A percentile compares a stretch with the other conserved stretches of the same genome.
Evolutionary conservation across 371 early-diverging fungal genomes (phyloP).

Genomic region (Rhizopus arrhizus): DNA sequence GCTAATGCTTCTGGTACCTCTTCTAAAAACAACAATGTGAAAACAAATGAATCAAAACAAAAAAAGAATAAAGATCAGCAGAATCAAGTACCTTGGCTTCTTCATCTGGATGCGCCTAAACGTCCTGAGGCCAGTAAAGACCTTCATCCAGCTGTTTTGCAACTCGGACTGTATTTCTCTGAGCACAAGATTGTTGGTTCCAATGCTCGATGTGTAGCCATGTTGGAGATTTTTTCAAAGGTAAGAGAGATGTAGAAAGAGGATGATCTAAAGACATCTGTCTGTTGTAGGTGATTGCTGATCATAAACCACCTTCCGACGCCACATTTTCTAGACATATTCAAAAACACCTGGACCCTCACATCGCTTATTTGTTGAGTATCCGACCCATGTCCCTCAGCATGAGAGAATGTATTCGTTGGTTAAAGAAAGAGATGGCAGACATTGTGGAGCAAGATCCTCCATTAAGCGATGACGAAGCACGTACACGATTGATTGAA

Average conservation of each 20-base stretch:
- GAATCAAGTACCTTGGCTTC: constrained; percentile 67
- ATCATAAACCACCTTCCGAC: constrained; percentile 88
- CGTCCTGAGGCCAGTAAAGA: constrained; percentile 59
- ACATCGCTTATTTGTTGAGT: constrained; percentile 85
- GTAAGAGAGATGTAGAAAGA: constrained; percentile 39
- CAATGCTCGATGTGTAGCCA: constrained; percentile 87
- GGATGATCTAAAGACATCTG: neutral
- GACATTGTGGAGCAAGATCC: constrained; percentile 60
- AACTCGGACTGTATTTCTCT: constrained; percentile 84
- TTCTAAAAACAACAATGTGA: constrained; percentile 14
- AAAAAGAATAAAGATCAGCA: constrained; percentile 43
- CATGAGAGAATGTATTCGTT: constrained; percentile 94
- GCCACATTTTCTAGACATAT: constrained; percentile 84
- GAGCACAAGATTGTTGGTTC: constrained; percentile 87
- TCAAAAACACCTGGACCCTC: constrained; percentile 80
- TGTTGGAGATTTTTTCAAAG: constrained; percentile 82
- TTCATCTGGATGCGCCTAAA: constrained; percentile 69
- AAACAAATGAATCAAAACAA: constrained; percentile 29
- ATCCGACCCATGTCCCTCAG: constrained; percentile 86
- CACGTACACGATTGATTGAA: constrained; percentile 59
- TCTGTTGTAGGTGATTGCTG: constrained; percentile 77
- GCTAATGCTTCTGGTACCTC: neutral
- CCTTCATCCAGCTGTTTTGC: constrained; percentile 88
- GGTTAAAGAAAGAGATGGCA: constrained; percentile 85
- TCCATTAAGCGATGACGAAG: constrained; percentile 76